Evolutionary conservation across 768 basidiomycete species (phyloP).

Genomic region (Boletus reticuloceps): DNA sequence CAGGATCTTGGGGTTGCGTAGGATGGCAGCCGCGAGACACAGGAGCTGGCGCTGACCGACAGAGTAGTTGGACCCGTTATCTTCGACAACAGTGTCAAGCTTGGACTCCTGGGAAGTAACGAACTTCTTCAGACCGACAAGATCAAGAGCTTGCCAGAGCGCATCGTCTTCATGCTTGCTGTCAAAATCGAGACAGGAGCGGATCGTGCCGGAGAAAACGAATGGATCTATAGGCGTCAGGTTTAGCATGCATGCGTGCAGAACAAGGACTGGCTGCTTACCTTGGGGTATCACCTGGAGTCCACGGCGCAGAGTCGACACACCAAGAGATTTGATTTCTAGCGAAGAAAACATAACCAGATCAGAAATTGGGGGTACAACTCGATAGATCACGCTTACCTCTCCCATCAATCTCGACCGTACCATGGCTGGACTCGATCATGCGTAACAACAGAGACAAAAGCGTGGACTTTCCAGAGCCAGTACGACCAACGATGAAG

Average conservation of each 20-base stretch:
- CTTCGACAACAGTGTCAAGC: constrained; percentile 71
- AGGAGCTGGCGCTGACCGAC: constrained; percentile 91
- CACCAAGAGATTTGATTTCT: constrained; percentile 81
- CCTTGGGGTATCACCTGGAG: constrained; percentile 32
- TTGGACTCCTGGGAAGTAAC: constrained; percentile 75
- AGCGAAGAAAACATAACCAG: constrained; percentile 42
- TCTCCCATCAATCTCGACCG: constrained; percentile 74
- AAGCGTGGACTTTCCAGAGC: constrained; percentile 74
- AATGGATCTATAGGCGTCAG: constrained; percentile 23
- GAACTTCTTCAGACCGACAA: constrained; percentile 58
- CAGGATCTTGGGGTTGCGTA: constrained; percentile 31
- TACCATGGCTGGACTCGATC: constrained; percentile 66
- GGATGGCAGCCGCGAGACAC: constrained; percentile 43
- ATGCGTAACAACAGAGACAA: constrained; percentile 69
- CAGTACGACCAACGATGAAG: constrained; percentile 79
- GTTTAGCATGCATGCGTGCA: not conserved
- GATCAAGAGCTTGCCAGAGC: constrained; percentile 42
- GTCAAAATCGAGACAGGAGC: constrained; percentile 27
- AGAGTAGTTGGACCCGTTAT: constrained; percentile 72
- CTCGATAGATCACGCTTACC: constrained; percentile 29
- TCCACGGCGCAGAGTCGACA: constrained; percentile 27
- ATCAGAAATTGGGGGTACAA: constrained; percentile 66
- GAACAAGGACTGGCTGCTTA: not conserved
- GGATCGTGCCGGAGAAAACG: constrained; percentile 33
- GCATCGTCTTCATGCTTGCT: constrained; percentile 20